Conservation (phyloP, 2,329 filamentous ascomycete species). For the Alternaria gansuensis region DNA sequence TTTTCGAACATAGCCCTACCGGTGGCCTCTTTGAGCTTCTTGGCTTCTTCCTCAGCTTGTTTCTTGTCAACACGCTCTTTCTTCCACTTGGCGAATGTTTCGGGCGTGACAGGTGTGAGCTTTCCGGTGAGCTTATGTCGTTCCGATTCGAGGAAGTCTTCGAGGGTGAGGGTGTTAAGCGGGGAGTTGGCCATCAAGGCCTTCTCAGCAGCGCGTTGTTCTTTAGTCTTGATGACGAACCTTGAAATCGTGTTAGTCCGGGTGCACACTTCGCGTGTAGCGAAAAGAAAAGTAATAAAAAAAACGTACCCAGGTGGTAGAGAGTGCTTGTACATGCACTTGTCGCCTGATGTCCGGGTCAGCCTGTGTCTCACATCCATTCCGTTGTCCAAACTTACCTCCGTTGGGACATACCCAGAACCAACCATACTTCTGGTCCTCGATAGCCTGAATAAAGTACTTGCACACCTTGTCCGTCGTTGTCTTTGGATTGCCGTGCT, state of each 20-base stretch:
- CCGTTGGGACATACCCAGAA: slow-evolving; percentile 98
- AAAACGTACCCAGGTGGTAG: slow-evolving; percentile 85
- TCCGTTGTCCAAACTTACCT: slow-evolving; percentile 48
- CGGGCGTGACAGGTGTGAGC: slow-evolving; percentile 90
- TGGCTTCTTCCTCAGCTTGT: slow-evolving; percentile 88
- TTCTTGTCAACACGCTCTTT: slow-evolving; percentile 94
- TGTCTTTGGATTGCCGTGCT: slow-evolving; percentile 96
- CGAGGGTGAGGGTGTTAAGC: slow-evolving; percentile 89
- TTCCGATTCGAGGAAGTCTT: slow-evolving; percentile 97
- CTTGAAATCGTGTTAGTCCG: slow-evolving; percentile 57
- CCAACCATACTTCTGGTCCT: slow-evolving; percentile 99
- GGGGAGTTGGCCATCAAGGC: slow-evolving; percentile 95
- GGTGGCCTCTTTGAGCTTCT: slow-evolving; percentile 92
- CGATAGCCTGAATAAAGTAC: slow-evolving; percentile 94
- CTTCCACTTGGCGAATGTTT: slow-evolving; percentile 97
- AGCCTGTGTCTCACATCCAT: not conserved
- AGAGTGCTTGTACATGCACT: slow-evolving; percentile 98
- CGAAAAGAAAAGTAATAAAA: slow-evolving; percentile 6
- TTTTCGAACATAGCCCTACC: slow-evolving; percentile 95
- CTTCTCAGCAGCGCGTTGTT: slow-evolving; percentile 94
- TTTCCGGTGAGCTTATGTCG: slow-evolving; percentile 92
- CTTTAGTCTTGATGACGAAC: slow-evolving; percentile 97
- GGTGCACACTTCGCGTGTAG: not conserved
- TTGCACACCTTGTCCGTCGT: slow-evolving; percentile 99
- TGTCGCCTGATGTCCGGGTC: slow-evolving; percentile 65